These are phyloP conservation scores for Selaginella moellendorffii DNA, from an alignment of 75 land plant genomes.

Conservation along the genomic window DNA sequence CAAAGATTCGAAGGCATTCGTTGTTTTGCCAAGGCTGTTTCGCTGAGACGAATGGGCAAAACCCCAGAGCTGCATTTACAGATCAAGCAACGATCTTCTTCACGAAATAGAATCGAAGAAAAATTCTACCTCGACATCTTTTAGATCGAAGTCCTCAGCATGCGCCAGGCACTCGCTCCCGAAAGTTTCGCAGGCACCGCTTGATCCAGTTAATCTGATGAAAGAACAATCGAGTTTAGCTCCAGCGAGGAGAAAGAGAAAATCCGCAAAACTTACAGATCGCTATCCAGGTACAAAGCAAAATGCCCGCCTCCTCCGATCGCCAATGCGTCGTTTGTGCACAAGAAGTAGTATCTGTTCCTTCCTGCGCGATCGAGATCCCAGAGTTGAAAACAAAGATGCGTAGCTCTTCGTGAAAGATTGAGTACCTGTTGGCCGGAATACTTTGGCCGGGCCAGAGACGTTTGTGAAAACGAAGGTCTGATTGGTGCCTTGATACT, in stretches of 20 bases:
- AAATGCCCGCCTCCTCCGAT: conserved; percentile 94
- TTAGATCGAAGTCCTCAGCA: background rate
- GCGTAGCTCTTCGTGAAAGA: background rate
- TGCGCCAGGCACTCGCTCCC: background rate
- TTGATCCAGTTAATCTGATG: background rate
- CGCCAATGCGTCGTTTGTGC: conserved; percentile 64
- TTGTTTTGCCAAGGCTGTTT: no score
- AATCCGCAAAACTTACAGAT: conserved; percentile 43
- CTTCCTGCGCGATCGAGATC: conserved; percentile 53
- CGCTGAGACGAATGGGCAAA: no score
- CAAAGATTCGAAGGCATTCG: no score
- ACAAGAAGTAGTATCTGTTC: conserved; percentile 67
- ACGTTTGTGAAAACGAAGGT: conserved; percentile 70
- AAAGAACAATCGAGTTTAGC: background rate
- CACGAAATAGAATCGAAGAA: background rate
- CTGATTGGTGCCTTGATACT: conserved; percentile 80
- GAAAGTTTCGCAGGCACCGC: background rate
- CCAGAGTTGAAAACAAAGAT: background rate
- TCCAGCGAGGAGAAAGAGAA: background rate
- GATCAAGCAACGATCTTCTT: background rate
- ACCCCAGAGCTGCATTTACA: background rate
- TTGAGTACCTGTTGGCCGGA: conserved; percentile 59
- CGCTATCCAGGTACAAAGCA: conserved; percentile 70
- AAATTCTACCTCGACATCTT: background rate
- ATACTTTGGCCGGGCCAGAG: conserved; percentile 39